Evolutionary conservation across 179 eudicot genomes (phyloP), one percentile per base, ranked within the genome.

Genomic region (Corrigiola litoralis): DNA sequence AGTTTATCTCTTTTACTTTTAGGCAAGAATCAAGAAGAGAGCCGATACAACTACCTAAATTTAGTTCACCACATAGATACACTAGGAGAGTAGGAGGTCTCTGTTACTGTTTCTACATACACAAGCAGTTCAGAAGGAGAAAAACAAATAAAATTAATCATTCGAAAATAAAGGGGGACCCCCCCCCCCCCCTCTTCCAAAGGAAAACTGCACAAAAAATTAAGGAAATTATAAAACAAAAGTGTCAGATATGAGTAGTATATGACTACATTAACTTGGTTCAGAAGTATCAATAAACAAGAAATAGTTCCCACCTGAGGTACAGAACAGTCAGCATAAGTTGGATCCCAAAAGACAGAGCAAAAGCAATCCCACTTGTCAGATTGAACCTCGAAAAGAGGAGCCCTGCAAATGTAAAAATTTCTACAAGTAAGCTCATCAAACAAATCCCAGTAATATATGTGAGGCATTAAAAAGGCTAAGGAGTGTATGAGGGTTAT

Each of bases 321-420:
- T 46, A 81, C 97, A 57, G 97, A 85, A 81, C 99, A 95, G 73
- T 91, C 97, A 67, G 99, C 96, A 80, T 82, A 85, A 50, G 71
- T 59, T 64, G 95, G 95, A 82, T 91, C 90, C 99, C 99, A 95
- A 37, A 81, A 81, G 63, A 91, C 62, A 73, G 87, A 77, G 28
- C 80, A 67, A 70, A 91, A 95, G 80, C 99, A 95, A 67, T 95
- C 97, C 96, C 96, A 95, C 12, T 81, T 61, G 45, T 91, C 96
- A 66, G 95, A 83, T 75, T 95, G 99, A 74, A 85, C 90, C 84
- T 91, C 96, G 79, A 91, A 95, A 65, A 95, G 96, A 45, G 99
- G 99, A 71, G 97, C 99, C 81, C 99, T 95, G 85, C 27, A 49
- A n/a, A 74, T 59, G 69, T 13, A 63, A 51, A 63, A 49, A n/a